Evolutionary conservation across 306 rosid genomes (phyloP).

Genomic region (Fragaria nilgerrensis): DNA sequence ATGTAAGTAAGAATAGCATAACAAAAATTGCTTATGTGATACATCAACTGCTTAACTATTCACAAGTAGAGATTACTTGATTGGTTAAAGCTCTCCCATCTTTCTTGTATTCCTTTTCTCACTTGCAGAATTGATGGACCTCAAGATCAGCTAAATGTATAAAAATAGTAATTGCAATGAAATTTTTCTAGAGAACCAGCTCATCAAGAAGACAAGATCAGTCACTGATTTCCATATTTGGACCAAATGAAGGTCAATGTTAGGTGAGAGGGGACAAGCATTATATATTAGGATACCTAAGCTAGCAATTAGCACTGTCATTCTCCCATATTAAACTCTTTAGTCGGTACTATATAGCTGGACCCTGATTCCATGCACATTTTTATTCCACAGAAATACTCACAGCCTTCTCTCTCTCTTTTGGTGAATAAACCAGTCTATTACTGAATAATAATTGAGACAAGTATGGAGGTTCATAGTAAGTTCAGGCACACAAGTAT

Average conservation of each 20-base stretch:
- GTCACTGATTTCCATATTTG: background rate
- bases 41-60: too few species aligned
- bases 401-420: background rate
- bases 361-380: background rate
- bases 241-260: background rate
- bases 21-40: too few species aligned
- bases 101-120: background rate
- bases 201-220: background rate
- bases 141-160: background rate
- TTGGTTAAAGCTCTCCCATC: background rate
- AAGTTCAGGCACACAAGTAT: background rate
- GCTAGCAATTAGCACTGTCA: background rate
- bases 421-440: background rate
- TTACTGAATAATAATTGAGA: background rate
- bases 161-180: too few species aligned
- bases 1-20: too few species aligned
- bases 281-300: background rate
- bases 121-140: background rate
- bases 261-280: background rate
- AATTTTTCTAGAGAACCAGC: background rate
- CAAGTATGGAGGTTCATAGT: background rate
- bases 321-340: background rate
- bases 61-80: background rate
- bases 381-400: background rate
- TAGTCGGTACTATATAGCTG: background rate